phyloP scores from a whole-genome alignment of 2,329 filamentous ascomycete species.

The Diplodia intermedia region DNA sequence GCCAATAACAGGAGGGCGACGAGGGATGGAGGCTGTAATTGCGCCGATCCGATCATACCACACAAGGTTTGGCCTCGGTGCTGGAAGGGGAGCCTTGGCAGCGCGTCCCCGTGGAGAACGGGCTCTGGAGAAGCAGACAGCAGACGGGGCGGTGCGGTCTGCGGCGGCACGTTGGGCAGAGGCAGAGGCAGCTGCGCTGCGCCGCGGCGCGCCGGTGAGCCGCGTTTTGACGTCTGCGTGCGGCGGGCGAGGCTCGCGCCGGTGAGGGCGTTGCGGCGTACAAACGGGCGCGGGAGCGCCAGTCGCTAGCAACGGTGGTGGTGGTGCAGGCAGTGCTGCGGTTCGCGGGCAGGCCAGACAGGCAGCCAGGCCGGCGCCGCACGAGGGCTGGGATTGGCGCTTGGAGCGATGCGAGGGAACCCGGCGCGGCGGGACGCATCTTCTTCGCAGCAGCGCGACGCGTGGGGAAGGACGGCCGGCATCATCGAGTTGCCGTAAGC shows the following conservation, averaged over 20 bases:
- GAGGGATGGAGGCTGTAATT: slow-evolving; percentile 23
- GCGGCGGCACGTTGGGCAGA: neutral
- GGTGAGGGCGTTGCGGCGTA: slow-evolving; percentile 7
- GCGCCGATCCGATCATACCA: slow-evolving; percentile 28
- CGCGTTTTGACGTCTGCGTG: slow-evolving; percentile 13
- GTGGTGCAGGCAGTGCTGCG: slow-evolving; percentile 16
- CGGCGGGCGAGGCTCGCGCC: neutral
- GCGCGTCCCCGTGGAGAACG: slow-evolving; percentile 13
- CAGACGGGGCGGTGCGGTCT: neutral
- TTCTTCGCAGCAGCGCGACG: slow-evolving; percentile 23
- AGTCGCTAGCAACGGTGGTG: slow-evolving; percentile 4
- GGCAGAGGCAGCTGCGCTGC: no score
- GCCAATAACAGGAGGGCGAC: slow-evolving; percentile 21
- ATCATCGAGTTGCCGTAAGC: slow-evolving; percentile 25
- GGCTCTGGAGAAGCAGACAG: neutral
- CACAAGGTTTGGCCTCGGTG: slow-evolving; percentile 20
- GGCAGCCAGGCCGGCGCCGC: neutral
- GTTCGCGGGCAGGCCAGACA: slow-evolving; percentile 7
- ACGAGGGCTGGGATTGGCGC: slow-evolving; percentile 16
- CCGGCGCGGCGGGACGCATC: slow-evolving; percentile 22
- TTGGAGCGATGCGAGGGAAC: slow-evolving; percentile 24
- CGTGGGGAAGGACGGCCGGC: slow-evolving; percentile 26
- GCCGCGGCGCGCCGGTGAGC: slow-evolving; percentile 11
- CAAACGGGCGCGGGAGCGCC: slow-evolving; percentile 17
- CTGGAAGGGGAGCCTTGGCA: neutral